A percentile compares a stretch with the other conserved stretches of the same genome.
phyloP scores from a whole-genome alignment of 2,329 filamentous ascomycete genomes.

The Paraphoma chrysanthemicola region DNA sequence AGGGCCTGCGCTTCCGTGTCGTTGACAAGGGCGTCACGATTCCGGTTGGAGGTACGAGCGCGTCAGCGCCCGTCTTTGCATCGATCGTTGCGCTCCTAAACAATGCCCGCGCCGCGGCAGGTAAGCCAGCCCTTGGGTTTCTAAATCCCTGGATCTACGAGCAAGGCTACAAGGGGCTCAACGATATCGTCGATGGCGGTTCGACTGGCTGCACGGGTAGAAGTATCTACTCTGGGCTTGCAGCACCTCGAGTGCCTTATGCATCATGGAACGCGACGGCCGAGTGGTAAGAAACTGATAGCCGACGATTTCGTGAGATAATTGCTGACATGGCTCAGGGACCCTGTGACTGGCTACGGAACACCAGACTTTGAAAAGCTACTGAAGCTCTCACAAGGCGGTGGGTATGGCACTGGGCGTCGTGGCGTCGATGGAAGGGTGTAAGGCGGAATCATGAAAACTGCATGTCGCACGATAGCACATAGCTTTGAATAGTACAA shows the following conservation, averaged over 20 bases:
- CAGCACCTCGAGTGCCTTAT: conserved; percentile 50
- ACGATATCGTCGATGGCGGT: conserved; percentile 57
- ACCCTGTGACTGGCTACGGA: conserved; percentile 56
- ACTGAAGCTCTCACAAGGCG: conserved; percentile 30
- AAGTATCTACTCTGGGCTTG: conserved; percentile 46
- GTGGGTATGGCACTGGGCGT: conserved; percentile 20
- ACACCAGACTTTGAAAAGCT: conserved; percentile 47
- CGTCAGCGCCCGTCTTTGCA: conserved; percentile 48
- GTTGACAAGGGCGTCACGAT: conserved; percentile 41
- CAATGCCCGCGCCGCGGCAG: conserved; percentile 45
- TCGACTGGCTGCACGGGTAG: conserved; percentile 54
- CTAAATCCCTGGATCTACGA: conserved; percentile 53
- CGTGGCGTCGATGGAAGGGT: conserved; percentile 12
- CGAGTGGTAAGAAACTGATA: conserved; percentile 42
- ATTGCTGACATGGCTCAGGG: conserved; percentile 26
- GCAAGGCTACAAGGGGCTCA: conserved; percentile 53
- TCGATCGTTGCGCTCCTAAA: conserved; percentile 48
- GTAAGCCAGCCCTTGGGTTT: conserved; percentile 46
- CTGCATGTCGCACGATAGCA: neutral
- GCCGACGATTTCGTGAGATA: too few relatives aligned
- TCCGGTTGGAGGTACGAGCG: conserved; percentile 47
- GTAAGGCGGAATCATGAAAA: neutral
- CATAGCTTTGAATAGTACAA: too few relatives aligned
- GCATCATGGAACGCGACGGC: conserved; percentile 60
- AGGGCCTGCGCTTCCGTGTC: conserved; percentile 44